Percentiles rank a stretch among this genome's conserved stretches.
Conservation (phyloP, 192 early-diverging fungal species). For the Dimargaris cristalligena region DNA sequence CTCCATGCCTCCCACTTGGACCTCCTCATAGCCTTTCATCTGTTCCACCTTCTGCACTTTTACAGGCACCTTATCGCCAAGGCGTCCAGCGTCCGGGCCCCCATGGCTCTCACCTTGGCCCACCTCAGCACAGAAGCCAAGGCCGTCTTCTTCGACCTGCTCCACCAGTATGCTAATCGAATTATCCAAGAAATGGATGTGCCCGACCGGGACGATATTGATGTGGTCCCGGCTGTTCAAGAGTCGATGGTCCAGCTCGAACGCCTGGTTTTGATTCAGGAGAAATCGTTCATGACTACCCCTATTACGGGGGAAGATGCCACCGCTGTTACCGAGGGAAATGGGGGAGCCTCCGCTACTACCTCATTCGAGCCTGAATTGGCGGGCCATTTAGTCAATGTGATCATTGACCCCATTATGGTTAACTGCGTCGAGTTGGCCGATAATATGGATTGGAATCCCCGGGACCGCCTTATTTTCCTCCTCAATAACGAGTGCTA, state of each 20-base stretch:
- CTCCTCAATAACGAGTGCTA: background rate
- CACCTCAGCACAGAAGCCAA: conserved; percentile 1
- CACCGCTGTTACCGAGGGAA: background rate
- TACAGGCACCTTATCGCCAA: conserved; percentile 1
- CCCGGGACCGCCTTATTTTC: background rate
- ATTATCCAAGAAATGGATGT: background rate
- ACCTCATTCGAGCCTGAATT: background rate
- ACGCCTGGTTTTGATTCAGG: background rate
- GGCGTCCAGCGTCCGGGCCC: background rate
- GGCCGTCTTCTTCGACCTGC: background rate
- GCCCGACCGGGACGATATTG: background rate
- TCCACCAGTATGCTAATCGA: background rate
- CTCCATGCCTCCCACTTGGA: background rate
- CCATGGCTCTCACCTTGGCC: background rate
- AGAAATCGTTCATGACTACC: background rate
- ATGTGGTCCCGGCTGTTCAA: background rate
- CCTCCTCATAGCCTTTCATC: background rate
- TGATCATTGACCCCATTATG: background rate
- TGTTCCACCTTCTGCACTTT: conserved; percentile 7
- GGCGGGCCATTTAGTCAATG: background rate
- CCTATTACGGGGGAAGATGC: background rate
- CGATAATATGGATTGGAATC: background rate
- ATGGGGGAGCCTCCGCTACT: background rate
- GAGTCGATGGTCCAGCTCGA: background rate
- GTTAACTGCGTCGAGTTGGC: background rate